phyloP scores from a whole-genome alignment of 169 alveolate genomes.

The Cystoisospora suis region DNA sequence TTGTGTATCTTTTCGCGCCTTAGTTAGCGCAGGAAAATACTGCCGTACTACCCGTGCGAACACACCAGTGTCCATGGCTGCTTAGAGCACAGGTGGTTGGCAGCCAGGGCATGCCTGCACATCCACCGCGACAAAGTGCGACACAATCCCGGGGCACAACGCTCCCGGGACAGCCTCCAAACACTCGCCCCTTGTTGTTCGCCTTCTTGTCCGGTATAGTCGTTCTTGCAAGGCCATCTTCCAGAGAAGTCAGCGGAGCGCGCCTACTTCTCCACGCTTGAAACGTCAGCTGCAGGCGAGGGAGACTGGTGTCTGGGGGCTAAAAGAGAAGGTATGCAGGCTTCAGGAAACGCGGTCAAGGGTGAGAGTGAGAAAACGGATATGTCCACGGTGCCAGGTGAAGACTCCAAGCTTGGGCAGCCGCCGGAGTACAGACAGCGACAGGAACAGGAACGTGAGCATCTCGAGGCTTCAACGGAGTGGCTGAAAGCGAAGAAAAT shows the following conservation, averaged over 20 bases:
- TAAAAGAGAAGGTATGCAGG: not conserved
- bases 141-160: no score
- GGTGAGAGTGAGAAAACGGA: not conserved
- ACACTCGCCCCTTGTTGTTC: not conserved
- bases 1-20: no score
- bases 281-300: not conserved
- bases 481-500: not conserved
- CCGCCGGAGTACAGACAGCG: slow-evolving; percentile 2
- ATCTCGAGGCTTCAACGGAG: not conserved
- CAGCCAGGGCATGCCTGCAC: no score
- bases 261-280: slow-evolving; percentile 3
- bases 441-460: not conserved
- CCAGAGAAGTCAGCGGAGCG: not conserved
- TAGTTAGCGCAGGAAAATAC: no score
- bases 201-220: not conserved
- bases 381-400: not conserved
- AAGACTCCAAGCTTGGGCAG: not conserved
- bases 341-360: not conserved
- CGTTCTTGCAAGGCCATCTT: not conserved
- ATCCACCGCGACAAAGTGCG: no score
- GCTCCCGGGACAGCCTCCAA: no score
- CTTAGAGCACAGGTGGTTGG: no score
- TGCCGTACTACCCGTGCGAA: no score
- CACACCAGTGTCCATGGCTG: no score
- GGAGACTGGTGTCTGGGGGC: slow-evolving; percentile 6